Percentiles rank a stretch among this genome's conserved stretches.
Conservation (phyloP, 2,329 filamentous ascomycete species). For the Cladosporium oxysporum region DNA sequence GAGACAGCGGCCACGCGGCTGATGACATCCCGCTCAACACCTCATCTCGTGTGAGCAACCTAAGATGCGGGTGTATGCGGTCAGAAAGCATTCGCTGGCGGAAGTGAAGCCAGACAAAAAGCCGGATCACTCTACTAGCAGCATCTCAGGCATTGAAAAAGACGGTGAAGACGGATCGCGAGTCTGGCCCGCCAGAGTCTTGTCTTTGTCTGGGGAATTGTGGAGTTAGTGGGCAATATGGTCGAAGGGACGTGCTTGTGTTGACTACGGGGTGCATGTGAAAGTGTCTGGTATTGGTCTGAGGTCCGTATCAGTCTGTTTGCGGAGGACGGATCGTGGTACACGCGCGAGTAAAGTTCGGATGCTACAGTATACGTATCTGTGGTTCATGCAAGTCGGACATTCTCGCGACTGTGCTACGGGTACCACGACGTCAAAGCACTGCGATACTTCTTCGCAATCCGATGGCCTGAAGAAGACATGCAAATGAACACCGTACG, state of each 20-base stretch:
- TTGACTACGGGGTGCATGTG: constrained; percentile 2
- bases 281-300: background rate
- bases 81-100: constrained; percentile 9
- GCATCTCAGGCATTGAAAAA: background rate
- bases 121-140: background rate
- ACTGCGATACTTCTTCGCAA: background rate
- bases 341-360: background rate
- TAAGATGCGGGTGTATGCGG: background rate
- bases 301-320: background rate
- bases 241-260: background rate
- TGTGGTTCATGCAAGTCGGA: constrained; percentile 8
- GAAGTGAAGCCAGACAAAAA: background rate
- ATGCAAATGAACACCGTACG: background rate
- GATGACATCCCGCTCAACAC: background rate
- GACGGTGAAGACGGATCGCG: constrained; percentile 1
- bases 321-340: background rate
- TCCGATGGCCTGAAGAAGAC: constrained; percentile 10
- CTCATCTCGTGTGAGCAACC: background rate
- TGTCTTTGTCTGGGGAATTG: constrained; percentile 8
- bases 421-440: background rate
- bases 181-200: constrained; percentile 7
- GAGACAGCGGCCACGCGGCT: constrained; percentile 1
- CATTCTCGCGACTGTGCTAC: background rate
- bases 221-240: background rate
- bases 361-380: background rate